Conservation (phyloP, 495 filamentous ascomycete species). For the Aspergillus taichungensis region DNA sequence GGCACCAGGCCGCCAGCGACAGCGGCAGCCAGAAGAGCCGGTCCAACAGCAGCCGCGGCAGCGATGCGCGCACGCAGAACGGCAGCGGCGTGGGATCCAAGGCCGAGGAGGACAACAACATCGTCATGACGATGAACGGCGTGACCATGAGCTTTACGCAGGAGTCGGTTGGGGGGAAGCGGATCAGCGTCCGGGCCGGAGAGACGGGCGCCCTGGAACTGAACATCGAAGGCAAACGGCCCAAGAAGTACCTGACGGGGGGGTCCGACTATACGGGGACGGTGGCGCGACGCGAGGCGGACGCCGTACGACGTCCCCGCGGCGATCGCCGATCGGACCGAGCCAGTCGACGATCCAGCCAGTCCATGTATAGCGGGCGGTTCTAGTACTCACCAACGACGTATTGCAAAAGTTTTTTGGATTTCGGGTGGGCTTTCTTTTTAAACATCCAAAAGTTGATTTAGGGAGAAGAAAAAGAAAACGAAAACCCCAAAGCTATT, state of each 20-base stretch:
- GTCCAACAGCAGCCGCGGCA: conserved; percentile 38
- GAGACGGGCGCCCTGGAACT: conserved; percentile 31
- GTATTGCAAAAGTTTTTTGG: too few relatives aligned
- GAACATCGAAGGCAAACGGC: conserved; percentile 29
- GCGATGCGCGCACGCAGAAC: conserved; percentile 23
- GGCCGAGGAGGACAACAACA: conserved; percentile 30
- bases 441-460: too few relatives aligned
- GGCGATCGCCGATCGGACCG: conserved; percentile 33
- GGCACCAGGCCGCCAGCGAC: conserved; percentile 28
- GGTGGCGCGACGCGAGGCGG: conserved; percentile 20
- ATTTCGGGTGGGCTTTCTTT: too few relatives aligned
- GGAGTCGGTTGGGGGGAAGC: conserved; percentile 30
- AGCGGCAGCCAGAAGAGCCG: conserved; percentile 39
- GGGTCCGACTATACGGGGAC: conserved; percentile 29
- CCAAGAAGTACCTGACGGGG: conserved; percentile 29
- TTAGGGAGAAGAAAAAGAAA: neutral
- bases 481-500: neutral
- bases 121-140: conserved; percentile 36
- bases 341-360: conserved; percentile 29
- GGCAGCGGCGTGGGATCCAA: conserved; percentile 26
- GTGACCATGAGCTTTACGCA: conserved; percentile 34
- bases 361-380: conserved; percentile 28
- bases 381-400: conserved; percentile 1
- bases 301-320: conserved; percentile 22
- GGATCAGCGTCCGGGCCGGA: conserved; percentile 33